Conservation (phyloP, 352 stramenopile species). For the Pythium dissotocum region DNA sequence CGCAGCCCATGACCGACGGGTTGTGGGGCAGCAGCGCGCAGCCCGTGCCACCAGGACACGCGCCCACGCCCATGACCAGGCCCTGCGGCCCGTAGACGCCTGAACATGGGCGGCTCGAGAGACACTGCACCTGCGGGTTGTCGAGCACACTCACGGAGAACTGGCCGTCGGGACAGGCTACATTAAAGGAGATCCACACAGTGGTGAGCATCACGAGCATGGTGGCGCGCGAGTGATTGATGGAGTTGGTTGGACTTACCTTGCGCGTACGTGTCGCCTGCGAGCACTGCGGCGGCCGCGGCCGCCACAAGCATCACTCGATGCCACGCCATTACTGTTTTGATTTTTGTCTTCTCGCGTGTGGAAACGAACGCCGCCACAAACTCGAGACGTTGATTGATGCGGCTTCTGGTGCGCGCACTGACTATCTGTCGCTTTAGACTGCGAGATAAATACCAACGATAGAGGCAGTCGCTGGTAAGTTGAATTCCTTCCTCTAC, state of each 20-base stretch:
- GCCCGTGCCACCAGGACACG: conserved; percentile 49
- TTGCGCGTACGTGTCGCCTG: conserved; percentile 17
- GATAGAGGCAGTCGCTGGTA: conserved; percentile 17
- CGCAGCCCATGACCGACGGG: conserved; percentile 71
- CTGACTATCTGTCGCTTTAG: conserved; percentile 10
- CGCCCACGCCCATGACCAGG: conserved; percentile 47
- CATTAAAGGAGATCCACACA: conserved; percentile 17
- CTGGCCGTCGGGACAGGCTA: conserved; percentile 48
- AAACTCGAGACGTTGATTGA: conserved; percentile 2
- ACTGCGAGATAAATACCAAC: conserved; percentile 29
- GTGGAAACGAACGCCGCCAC: not conserved
- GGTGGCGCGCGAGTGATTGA: not conserved
- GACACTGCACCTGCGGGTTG: conserved; percentile 49
- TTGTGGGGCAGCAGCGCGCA: conserved; percentile 62
- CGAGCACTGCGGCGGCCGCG: conserved; percentile 11
- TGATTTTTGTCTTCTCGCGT: not conserved
- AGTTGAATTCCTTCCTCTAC: conserved; percentile 26
- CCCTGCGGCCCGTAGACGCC: conserved; percentile 56
- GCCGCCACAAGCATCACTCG: conserved; percentile 17
- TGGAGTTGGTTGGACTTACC: conserved; percentile 13
- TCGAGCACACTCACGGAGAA: conserved; percentile 73
- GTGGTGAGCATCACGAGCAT: conserved; percentile 20
- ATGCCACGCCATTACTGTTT: conserved; percentile 22
- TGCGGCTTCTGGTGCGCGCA: not conserved
- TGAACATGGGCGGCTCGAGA: conserved; percentile 54